Evolutionary conservation across 2,329 filamentous ascomycete species (phyloP).

Genomic region (Cladosporium sp.): DNA sequence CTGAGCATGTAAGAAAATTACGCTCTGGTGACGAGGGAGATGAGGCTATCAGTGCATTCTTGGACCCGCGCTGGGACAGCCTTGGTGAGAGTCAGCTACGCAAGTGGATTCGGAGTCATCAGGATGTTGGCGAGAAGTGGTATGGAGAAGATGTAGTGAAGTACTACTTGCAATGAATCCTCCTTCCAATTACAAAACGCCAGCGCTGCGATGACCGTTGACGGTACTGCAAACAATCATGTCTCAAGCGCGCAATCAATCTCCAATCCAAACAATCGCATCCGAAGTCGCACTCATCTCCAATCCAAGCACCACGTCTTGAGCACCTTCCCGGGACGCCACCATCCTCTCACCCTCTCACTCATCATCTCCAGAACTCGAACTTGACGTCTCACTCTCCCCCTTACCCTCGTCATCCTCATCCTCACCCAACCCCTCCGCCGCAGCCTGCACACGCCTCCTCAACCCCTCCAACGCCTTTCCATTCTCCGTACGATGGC

Average conservation of each 20-base stretch:
- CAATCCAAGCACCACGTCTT: no score
- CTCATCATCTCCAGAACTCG: no score
- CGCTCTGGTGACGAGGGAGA: conserved; percentile 17
- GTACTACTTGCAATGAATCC: conserved; percentile 17
- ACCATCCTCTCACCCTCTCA: no score
- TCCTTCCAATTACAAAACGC: no score
- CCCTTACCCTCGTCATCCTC: no score
- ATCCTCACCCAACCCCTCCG: background rate
- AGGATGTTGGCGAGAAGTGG: conserved; percentile 34
- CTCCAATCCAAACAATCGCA: no score
- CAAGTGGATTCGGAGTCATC: conserved; percentile 34
- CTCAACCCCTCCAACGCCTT: background rate
- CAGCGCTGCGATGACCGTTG: no score
- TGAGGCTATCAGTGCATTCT: conserved; percentile 21
- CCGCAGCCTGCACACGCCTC: background rate
- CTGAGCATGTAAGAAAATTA: conserved; percentile 22
- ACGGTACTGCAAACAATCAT: no score
- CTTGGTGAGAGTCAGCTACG: conserved; percentile 37
- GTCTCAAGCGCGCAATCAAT: no score
- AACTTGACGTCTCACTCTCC: no score
- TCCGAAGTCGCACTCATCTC: no score
- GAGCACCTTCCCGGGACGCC: no score
- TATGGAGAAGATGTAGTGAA: conserved; percentile 31
- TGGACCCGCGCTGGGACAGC: conserved; percentile 31
- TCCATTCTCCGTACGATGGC: background rate